Evolutionary conservation across 768 basidiomycete genomes (phyloP), one percentile per base, ranked within the genome.

Genomic region (Fistulinella prunicolor): DNA sequence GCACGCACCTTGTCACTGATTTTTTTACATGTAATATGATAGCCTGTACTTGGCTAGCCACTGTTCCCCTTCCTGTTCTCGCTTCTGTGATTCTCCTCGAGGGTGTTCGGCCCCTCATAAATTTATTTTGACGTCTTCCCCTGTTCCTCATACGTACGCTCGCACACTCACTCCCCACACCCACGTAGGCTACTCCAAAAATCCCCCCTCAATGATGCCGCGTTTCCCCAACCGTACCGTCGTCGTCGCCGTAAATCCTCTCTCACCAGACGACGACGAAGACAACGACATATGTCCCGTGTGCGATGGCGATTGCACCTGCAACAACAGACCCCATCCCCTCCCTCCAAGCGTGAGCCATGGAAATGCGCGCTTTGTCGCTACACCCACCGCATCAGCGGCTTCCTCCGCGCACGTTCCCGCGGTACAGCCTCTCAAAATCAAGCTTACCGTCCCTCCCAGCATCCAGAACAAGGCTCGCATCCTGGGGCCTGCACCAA

Each of bases 261-360:
- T 58, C 56, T 56, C 62, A 43, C 60, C 44, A 50, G 73, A 77
- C 69, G 81, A 82, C 72, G 84, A 86, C 69, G 89, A 90, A 63
- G 86, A 88, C 76, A 80, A 81, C 80, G 85, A 89, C 66, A 89
- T 91, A 47, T 92, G 89, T 68, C 89, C 88, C 8, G 87, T 91
- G 55, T 92, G 89, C 86, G 89, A 91, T 75, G 84, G 86, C 62
- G 83, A 88, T 63, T 92, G 89, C 74, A 90, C 86, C 24, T 91
- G 89, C 76, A 50, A 67, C 66, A 81, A 76, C 73, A 73, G 68
- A 57, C 63, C 71, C 45, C 62, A 57, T 50, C 50, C 62, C 37
- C 61, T 65, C 43, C 67, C 62, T 50, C 71, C 64, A 55, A 59
- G 53, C 46, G 54, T 48, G 38, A 38, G 41, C 51, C 49, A 56